A percentile compares a stretch with the other conserved stretches of the same genome.
These are phyloP conservation scores for Mortierella sp. DNA, from an alignment of 371 early-diverging fungal species.

Conservation along the genomic window DNA sequence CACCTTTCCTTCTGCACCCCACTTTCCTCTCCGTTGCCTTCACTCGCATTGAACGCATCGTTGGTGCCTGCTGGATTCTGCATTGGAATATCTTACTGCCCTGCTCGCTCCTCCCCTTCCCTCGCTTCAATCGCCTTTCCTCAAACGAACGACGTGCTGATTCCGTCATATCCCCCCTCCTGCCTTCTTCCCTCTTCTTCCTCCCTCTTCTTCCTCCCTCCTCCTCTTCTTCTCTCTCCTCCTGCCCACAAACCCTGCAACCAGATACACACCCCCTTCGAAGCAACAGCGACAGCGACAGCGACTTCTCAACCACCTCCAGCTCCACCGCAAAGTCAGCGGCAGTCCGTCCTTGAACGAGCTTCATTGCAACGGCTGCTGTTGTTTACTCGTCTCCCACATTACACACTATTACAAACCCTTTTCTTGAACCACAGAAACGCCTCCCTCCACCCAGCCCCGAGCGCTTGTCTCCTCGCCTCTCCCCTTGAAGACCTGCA, in stretches of 20 bases:
- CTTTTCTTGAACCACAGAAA: background rate
- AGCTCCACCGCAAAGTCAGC: slow-evolving; percentile 5
- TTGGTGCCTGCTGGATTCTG: background rate
- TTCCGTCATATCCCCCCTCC: too few relatives aligned
- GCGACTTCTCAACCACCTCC: background rate
- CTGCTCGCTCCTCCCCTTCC: background rate
- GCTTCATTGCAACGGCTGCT: too few relatives aligned
- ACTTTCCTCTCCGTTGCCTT: too few relatives aligned
- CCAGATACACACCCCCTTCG: slow-evolving; percentile 1
- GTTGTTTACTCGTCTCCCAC: too few relatives aligned
- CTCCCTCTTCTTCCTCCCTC: background rate
- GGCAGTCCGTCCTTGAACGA: slow-evolving; percentile 12
- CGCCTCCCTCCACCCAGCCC: background rate
- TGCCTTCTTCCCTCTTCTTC: background rate
- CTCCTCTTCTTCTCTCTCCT: background rate
- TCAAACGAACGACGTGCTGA: too few relatives aligned
- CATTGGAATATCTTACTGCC: background rate
- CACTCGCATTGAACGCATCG: slow-evolving; percentile 2
- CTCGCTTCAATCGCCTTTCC: too few relatives aligned
- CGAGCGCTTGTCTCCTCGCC: background rate
- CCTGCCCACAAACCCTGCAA: too few relatives aligned
- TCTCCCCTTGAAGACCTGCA: background rate
- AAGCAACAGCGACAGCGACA: too few relatives aligned
- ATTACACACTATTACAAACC: too few relatives aligned
- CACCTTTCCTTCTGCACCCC: background rate